Conservation (phyloP, 176 grass and related monocot genomes). For the Phyllostachys edulis region DNA sequence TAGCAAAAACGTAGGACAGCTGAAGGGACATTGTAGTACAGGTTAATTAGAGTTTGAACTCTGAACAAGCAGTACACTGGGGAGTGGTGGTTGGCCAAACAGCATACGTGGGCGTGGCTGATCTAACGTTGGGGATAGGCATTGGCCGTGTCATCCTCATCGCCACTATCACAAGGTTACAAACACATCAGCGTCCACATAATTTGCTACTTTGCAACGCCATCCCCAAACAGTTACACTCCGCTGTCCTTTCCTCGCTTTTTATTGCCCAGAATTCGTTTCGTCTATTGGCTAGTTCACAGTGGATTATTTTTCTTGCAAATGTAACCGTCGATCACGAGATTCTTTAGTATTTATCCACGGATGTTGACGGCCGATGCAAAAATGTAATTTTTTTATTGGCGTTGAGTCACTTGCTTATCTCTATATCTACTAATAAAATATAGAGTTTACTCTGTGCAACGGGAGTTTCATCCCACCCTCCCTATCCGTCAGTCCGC, state of each 20-base stretch:
- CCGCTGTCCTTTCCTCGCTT: background rate
- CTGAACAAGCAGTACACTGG: background rate
- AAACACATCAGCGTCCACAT: slow-evolving; percentile 27
- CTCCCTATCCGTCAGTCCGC: no score
- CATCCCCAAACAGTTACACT: background rate
- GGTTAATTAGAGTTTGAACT: background rate
- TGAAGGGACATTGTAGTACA: background rate
- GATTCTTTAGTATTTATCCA: background rate
- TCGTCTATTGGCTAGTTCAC: background rate
- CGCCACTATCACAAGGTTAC: slow-evolving; percentile 18
- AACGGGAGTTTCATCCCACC: no score
- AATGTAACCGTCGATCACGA: background rate
- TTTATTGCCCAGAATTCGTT: background rate
- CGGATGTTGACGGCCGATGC: background rate
- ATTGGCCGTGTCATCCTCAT: slow-evolving; percentile 25
- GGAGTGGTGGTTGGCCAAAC: background rate
- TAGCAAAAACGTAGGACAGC: background rate
- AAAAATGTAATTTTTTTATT: background rate
- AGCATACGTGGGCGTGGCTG: background rate
- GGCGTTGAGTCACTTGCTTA: background rate
- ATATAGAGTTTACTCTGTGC: no score
- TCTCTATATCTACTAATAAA: no score
- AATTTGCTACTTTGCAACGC: background rate
- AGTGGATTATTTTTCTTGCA: background rate
- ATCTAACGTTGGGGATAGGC: slow-evolving; percentile 25